Evolutionary conservation across 176 grass and related monocot genomes (phyloP).

Genomic region (Carex kokanica): DNA sequence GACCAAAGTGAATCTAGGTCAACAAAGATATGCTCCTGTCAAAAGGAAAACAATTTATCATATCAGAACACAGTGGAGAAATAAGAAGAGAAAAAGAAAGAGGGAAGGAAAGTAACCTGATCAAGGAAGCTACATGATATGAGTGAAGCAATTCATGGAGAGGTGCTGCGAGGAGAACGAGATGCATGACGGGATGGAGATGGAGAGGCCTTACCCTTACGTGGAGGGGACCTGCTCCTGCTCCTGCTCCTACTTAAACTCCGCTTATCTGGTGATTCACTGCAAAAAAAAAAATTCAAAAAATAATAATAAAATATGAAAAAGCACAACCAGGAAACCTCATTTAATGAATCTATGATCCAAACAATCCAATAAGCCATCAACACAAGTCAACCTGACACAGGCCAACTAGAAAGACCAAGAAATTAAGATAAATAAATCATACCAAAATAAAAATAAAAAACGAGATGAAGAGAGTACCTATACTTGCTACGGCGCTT

Average conservation of each 20-base stretch:
- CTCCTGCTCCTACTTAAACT: conserved; percentile 53
- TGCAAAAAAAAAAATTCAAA: neutral
- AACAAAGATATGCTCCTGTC: conserved; percentile 3
- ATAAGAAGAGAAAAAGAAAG: neutral
- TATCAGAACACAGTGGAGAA: neutral
- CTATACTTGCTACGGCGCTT: conserved; percentile 49
- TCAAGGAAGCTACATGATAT: neutral
- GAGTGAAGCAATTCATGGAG: conserved; percentile 23
- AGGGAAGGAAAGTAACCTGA: conserved; percentile 3
- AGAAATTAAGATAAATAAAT: neutral
- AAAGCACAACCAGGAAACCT: neutral
- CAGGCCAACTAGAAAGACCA: neutral
- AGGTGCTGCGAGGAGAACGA: conserved; percentile 24
- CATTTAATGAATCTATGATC: neutral
- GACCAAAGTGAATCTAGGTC: neutral
- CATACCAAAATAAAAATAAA: neutral
- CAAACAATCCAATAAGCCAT: neutral
- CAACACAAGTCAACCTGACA: neutral
- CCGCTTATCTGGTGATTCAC: conserved; percentile 48
- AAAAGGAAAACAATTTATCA: neutral
- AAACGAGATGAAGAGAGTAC: conserved; percentile 23
- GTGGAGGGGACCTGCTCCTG: conserved; percentile 50
- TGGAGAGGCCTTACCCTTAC: conserved; percentile 21
- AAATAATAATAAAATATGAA: conserved; percentile 2
- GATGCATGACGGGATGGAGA: conserved; percentile 40